Base-by-base conservation (phyloP, 306 rosid species). In the Oxytropis ochrocephala region DNA sequence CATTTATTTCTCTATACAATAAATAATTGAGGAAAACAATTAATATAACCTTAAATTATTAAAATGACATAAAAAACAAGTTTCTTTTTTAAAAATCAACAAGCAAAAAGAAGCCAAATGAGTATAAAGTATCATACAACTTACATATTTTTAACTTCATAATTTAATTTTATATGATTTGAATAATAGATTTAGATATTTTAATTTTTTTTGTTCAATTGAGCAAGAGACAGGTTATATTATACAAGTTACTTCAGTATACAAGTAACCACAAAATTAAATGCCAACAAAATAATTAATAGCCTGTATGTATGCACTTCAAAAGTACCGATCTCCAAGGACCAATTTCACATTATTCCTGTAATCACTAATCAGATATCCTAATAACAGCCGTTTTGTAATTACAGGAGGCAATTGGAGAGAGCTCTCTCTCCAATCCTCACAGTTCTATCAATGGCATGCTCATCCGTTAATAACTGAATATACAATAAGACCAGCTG, bases 401-500 rank as follows among this genome's bases (percentile, higher is more conserved):
- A 72, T 85, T 84, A 84, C 89, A 85, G 78, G 78, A 74, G 84
- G 80, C 51, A 43, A 67, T 72, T 57, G 79, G 78, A 74, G 66
- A 80, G 70, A 57, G 67, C 67, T 69, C 76, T 69, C 77, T 78
- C 77, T 46, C 88, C 64, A 85, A 67, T 74, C 84, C 87, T 85
- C 88, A 68, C 70, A 50, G 75, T 76, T 85, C 91, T 88, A 70
- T 75, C 80, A 82, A 76, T 63, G 91, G 85, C 86, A 67, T 64
- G 52, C 79, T 83, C 78, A 70, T 84, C 74, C 87, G 29, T 62
- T 62, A 75, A 36, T 61, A 71, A 51, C 71, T 39, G 46, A 73
- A 78, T 85, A 76, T 87, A 85, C 96, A 89, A 57, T 68, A 68
- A 57, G 83, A 78, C 84, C 86, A 69, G 86, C 71, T 65, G 85